Base-by-base conservation (phyloP, 306 rosid species). In the Dalbergia cochinchinensis region DNA sequence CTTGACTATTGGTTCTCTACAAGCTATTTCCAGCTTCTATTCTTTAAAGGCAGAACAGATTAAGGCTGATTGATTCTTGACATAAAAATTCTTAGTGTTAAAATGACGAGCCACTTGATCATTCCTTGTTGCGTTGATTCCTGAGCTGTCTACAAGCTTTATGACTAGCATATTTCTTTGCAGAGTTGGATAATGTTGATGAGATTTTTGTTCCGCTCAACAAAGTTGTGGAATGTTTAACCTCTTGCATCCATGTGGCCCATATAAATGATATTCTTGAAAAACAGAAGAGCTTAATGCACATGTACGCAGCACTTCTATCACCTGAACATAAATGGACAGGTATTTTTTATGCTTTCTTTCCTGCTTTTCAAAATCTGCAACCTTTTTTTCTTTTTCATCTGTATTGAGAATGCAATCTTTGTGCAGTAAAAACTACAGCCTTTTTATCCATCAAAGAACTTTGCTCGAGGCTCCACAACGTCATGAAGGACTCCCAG, bases 171-270 rank as follows among this genome's bases (percentile, higher is more conserved):
- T 42, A 31, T 75, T 57, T 61, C 31, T 85, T 63, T 73, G 86
- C 91, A 92, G 99, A 87, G 76, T 50, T 62, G 50, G 91, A 80
- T 51, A 76, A 75, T 76, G 80, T 13, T 65, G 94, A 90, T 77
- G 90, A 84, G 81, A 14, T 39, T 72, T 82, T 87, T 61, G 81
- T 94, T 85, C 94, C 98, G 31, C 87, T 83, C 39, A 90, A 77
- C 82, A 94, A 92, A 91, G 78, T 90, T 71, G 88, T 92, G 79
- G 93, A 85, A 66, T 94, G 99, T 83, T 70, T 94, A 80, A 92
- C 90, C 77, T 86, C 97, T 80, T 87, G 97, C 87, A 90, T 94
- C 83, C 91, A 80, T 48, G 94, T 90, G 74, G 97, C 97, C 62
- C 79, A 81, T 70, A 31, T 91, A 82, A 77, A 84, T 83, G 94